Conservation (phyloP, 495 filamentous ascomycete genomes). For the Aspergillus heteromorphus region DNA sequence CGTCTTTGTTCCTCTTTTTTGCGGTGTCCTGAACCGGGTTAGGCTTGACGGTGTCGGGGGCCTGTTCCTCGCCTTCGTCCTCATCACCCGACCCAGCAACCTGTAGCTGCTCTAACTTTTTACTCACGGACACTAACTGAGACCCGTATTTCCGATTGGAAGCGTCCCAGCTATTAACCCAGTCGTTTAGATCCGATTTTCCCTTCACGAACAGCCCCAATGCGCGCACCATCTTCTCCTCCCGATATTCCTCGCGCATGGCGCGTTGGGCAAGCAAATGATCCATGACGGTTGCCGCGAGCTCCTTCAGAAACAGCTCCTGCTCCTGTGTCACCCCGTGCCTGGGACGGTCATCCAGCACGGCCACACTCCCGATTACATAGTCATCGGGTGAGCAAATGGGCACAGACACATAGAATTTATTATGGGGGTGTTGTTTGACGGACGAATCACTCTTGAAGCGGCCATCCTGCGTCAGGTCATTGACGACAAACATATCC, state of each 20-base stretch:
- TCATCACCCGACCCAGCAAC: not conserved
- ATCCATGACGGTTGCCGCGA: conserved; percentile 50
- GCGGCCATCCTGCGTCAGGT: conserved; percentile 23
- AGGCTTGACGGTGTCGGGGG: no score
- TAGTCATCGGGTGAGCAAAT: conserved; percentile 54
- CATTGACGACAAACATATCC: conserved; percentile 27
- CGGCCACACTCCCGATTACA: conserved; percentile 58
- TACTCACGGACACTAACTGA: conserved; percentile 8
- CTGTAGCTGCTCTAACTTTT: conserved; percentile 12
- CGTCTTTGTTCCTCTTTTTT: not conserved
- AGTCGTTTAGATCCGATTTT: conserved; percentile 27
- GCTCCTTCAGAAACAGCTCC: conserved; percentile 21
- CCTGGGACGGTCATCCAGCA: conserved; percentile 43
- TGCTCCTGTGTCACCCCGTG: conserved; percentile 17
- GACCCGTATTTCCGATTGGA: not conserved
- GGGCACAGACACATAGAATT: conserved; percentile 30
- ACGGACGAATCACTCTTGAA: conserved; percentile 28
- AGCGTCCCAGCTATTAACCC: conserved; percentile 10
- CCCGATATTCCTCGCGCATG: conserved; percentile 43
- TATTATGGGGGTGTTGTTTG: conserved; percentile 22
- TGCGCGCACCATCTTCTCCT: conserved; percentile 50
- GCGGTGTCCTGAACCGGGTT: no score
- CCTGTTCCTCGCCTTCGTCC: no score
- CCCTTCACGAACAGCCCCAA: conserved; percentile 54
- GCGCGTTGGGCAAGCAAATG: conserved; percentile 49